Conservation (phyloP, 768 basidiomycete genomes). For the Lactarius trivialis region DNA sequence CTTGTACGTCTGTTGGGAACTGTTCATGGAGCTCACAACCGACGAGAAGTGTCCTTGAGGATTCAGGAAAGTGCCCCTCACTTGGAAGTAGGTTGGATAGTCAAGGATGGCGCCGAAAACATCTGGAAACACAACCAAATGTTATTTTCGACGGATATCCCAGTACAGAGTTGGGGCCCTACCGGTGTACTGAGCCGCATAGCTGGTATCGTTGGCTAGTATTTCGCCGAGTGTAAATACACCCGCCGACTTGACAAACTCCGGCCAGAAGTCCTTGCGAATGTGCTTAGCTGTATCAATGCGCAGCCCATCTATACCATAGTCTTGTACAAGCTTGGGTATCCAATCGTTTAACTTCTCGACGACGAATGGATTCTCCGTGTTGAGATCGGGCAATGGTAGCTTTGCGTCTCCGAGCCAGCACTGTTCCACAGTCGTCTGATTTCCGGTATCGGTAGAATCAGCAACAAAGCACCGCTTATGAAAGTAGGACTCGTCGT, state of each 20-base stretch:
- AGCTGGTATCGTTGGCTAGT: conserved; percentile 35
- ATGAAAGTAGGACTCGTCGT: conserved; percentile 35
- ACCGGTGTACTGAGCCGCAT: conserved; percentile 39
- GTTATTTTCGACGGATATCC: background rate
- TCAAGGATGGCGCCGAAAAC: conserved; percentile 42
- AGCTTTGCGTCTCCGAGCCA: conserved; percentile 52
- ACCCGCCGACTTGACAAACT: conserved; percentile 41
- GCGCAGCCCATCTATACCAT: conserved; percentile 47
- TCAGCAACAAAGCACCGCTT: conserved; percentile 37
- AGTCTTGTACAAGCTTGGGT: conserved; percentile 38
- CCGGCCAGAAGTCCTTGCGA: conserved; percentile 47
- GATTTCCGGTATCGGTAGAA: conserved; percentile 32
- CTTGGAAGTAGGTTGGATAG: conserved; percentile 43
- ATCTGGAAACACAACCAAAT: conserved; percentile 25
- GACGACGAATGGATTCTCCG: conserved; percentile 42
- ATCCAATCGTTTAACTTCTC: conserved; percentile 44
- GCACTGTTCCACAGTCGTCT: conserved; percentile 48
- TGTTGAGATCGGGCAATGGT: conserved; percentile 54
- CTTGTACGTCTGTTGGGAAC: conserved; percentile 35
- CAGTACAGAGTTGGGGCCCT: conserved; percentile 12
- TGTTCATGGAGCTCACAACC: conserved; percentile 27
- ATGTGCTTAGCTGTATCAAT: conserved; percentile 58
- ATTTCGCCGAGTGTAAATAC: conserved; percentile 56
- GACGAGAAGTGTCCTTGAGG: conserved; percentile 31
- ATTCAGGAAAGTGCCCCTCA: conserved; percentile 37